Evolutionary conservation across 106 monocot species (phyloP).

Genomic region (Xerophyta viscosa): DNA sequence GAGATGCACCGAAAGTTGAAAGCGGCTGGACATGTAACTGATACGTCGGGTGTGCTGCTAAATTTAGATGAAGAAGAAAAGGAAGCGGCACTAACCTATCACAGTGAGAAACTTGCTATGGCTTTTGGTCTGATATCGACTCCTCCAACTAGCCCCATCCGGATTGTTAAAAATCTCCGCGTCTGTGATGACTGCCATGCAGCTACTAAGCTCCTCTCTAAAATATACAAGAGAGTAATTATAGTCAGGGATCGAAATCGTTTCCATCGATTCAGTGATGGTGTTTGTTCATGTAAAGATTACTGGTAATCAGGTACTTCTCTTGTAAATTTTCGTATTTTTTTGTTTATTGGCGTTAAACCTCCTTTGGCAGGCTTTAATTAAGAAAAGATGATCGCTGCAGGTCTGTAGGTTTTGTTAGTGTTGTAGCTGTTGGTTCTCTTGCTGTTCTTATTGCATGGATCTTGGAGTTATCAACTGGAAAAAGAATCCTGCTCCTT

Average conservation of each 20-base stretch:
- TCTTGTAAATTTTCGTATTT: no score
- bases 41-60: constrained; percentile 33
- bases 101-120: constrained; percentile 63
- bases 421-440: no score
- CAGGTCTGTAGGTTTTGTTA: no score
- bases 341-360: no score
- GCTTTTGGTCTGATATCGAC: constrained; percentile 64
- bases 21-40: constrained; percentile 29
- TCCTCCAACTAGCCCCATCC: constrained; percentile 18
- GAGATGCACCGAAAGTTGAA: constrained; percentile 35
- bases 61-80: constrained; percentile 58
- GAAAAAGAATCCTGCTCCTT: no score
- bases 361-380: no score
- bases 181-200: constrained; percentile 62
- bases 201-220: constrained; percentile 44
- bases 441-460: no score
- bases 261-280: constrained; percentile 45
- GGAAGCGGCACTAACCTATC: constrained; percentile 31
- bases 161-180: constrained; percentile 63
- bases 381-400: no score
- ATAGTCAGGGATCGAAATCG: constrained; percentile 52
- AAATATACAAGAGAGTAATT: constrained; percentile 45
- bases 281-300: constrained; percentile 37
- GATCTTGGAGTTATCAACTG: no score
- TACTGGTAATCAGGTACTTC: no score